Evolutionary conservation across 1,284 basidiomycete species (phyloP), one percentile per base, ranked within the genome.

Genomic region (Malassezia equina): DNA sequence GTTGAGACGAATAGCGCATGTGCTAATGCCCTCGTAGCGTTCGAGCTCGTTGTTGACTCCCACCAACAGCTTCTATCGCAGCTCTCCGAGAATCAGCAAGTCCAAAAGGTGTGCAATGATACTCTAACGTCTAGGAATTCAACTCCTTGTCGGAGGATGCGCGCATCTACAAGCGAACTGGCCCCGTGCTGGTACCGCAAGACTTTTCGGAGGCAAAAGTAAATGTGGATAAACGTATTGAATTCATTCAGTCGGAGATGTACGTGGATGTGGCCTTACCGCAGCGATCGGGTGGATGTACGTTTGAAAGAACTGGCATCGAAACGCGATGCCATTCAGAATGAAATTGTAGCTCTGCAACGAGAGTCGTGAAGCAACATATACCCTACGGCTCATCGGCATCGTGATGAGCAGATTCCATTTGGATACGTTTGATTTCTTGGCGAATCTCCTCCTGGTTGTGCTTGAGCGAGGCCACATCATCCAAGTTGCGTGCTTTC

Each of bases 241-340:
- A 90, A 58, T 95, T 90, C 76, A 96, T 98, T 71, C 80, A 79
- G 50, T 78, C 81, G 46, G 91, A 98, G 76, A 88, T 94, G 91
- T 95, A 59, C 57, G 86, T 79, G 4, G 21, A 2, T 24, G 12
- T 11, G 31, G 9, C 13, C 15, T 19, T 36, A 23, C 17, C 12
- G 6, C 25, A 59, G 51, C 15, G 29, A 51, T n/a, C 54, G 58
- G 4, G 58, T 56, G 6, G 58, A 60, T 19, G 21, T 40, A 7
- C 42, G 51, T 21, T 28, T 56, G 24, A 27, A 49, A 12, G 24
- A 47, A 9, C 50, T 56, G 12, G 36, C 28, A 19, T 9, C 50
- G 21, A 42, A 52, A n/a, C 54, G 54, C 13, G 53, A 60, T 25
- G 31, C 28, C 25, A 34, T 52, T 28, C 54, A 49, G 28, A 42